These are phyloP conservation scores for Nepenthes alata DNA, from an alignment of 179 eudicot genomes.

Conservation along the genomic window DNA sequence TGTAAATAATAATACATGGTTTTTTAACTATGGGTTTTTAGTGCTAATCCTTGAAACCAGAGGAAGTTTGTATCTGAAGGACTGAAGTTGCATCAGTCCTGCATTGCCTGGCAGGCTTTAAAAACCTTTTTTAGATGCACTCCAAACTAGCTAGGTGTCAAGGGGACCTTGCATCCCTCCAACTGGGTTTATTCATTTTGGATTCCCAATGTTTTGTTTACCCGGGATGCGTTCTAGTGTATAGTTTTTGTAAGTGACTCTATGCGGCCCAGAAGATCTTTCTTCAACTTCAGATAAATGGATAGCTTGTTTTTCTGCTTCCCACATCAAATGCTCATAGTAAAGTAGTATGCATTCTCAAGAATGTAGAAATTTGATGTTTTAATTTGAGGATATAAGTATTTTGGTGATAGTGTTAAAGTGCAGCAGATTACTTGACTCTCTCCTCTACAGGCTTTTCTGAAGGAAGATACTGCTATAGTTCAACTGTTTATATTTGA, in stretches of 20 bases:
- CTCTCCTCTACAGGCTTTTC: constrained; percentile 83
- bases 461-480: constrained; percentile 90
- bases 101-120: too few relatives aligned
- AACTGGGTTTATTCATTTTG: not conserved
- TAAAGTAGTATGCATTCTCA: not conserved
- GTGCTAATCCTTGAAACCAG: too few relatives aligned
- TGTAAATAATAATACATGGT: too few relatives aligned
- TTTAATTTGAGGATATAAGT: constrained; percentile 21
- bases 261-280: too few relatives aligned
- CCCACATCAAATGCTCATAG: not conserved
- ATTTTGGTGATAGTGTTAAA: constrained; percentile 48
- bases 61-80: too few relatives aligned
- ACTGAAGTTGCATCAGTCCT: too few relatives aligned
- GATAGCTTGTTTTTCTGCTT: not conserved
- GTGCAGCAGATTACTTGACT: constrained; percentile 75
- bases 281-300: too few relatives aligned
- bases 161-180: not conserved
- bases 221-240: not conserved
- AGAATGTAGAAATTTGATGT: constrained; percentile 19
- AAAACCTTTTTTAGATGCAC: too few relatives aligned
- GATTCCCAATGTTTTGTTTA: not conserved
- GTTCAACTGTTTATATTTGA: constrained; percentile 82
- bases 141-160: too few relatives aligned
- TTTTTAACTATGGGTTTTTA: too few relatives aligned
- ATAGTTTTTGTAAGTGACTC: too few relatives aligned